Evolutionary conservation across 768 basidiomycete genomes (phyloP), one percentile per base, ranked within the genome.

Genomic region (Tulasnella sp.): DNA sequence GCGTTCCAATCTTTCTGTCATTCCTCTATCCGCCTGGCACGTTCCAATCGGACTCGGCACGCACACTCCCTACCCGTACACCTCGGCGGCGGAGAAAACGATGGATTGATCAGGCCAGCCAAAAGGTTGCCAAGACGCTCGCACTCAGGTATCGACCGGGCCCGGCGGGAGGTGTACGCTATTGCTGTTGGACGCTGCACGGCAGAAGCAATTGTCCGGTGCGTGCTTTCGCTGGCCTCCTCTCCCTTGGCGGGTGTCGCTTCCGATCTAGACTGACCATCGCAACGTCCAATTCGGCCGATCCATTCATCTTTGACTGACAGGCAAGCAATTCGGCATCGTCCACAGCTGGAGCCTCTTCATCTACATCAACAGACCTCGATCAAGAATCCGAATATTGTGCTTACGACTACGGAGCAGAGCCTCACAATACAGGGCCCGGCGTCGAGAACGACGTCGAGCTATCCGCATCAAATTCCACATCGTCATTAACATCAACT

Each of bases 171-270:
- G 2, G 19, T 27, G 43, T n/a, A 42, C 43, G 29, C 4, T 26
- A 26, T 11, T 8, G 21, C 2, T 58, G 56, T 29, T 58, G 56
- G 56, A 45, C 27, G 24, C 23, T 58, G 24, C 56, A 58, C 17
- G 56, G 56, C 19, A 42, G 45, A 24, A 58, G 44, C 43, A 58
- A 58, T 44, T 58, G 56, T 58, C 56, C 43, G 24, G 56, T 58
- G 45, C 56, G 56, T 58, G 7, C 26, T 26, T 27, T 51, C 48
- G 26, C 24, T 32, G 23, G 4, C 2, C 3, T 2, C 23, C n/a
- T n/a, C 7, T 21, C 5, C 51, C 21, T 32, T 24, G 11, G 26
- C 51, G 21, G 30, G 19, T 29, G 52, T 29, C 34, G 17, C 13
- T 19, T 8, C 15, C 5, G 19, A 26, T 55, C 53, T 34, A 29